Conservation (phyloP, 1,284 basidiomycete genomes). For the Fomitopsis schrenkii region DNA sequence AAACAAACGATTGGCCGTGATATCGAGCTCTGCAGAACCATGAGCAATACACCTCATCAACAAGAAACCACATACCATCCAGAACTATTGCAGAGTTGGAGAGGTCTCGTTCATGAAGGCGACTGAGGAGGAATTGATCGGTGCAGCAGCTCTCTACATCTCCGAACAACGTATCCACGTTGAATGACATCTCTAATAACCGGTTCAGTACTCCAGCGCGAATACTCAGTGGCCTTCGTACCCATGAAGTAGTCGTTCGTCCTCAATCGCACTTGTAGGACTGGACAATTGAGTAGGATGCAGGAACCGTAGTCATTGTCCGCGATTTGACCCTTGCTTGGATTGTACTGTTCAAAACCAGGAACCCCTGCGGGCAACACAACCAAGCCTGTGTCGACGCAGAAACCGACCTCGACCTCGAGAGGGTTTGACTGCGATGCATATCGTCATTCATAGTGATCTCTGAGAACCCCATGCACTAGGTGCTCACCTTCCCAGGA, state of each 20-base stretch:
- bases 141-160: constrained; percentile 45
- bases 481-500: constrained; percentile 49
- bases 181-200: constrained; percentile 71
- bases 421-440: constrained; percentile 69
- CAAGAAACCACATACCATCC: constrained; percentile 45
- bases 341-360: constrained; percentile 49
- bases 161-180: constrained; percentile 58
- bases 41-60: constrained; percentile 10
- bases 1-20: constrained; percentile 82
- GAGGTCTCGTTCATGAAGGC: constrained; percentile 14
- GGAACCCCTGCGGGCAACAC: constrained; percentile 74
- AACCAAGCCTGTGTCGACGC: constrained; percentile 51
- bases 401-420: constrained; percentile 66
- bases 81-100: constrained; percentile 48
- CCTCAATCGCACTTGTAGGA: constrained; percentile 72
- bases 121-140: constrained; percentile 37
- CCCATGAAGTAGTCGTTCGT: constrained; percentile 88
- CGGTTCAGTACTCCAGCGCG: neutral
- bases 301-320: constrained; percentile 45
- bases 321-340: constrained; percentile 19
- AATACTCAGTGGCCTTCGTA: constrained; percentile 29
- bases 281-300: constrained; percentile 56
- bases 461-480: neutral
- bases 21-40: constrained; percentile 59
- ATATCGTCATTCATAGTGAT: neutral